These are phyloP conservation scores for Keqinozyma sinolaborantium DNA, from an alignment of 1,139 yeast species.

Conservation along the genomic window DNA sequence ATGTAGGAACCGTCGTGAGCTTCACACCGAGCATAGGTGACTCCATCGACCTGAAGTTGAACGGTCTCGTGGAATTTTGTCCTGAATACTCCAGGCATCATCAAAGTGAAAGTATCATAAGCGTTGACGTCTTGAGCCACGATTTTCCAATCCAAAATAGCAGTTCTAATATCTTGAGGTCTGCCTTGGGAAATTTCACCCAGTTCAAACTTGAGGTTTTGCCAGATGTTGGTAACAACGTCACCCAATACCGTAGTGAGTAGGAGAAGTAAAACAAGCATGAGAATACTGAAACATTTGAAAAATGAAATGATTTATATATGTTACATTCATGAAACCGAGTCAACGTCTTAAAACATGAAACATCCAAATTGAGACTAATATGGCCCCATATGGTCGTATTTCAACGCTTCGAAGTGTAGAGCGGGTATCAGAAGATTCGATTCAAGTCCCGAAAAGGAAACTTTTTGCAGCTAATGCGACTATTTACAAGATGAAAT, in stretches of 20 bases:
- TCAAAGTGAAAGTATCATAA: conserved; percentile 10
- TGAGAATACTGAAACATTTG: background rate
- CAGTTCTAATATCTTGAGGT: conserved; percentile 18
- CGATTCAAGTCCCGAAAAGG: background rate
- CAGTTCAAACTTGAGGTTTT: conserved; percentile 7
- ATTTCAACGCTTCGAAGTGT: too few species aligned
- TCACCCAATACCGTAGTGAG: background rate
- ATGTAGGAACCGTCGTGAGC: conserved; percentile 12
- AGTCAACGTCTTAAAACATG: too few species aligned
- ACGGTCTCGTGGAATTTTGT: conserved; percentile 12
- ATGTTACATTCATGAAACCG: too few species aligned
- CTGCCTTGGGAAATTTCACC: conserved; percentile 3
- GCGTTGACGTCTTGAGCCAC: conserved; percentile 5
- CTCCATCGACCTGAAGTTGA: conserved; percentile 7
- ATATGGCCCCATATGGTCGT: too few species aligned
- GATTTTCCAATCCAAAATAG: conserved; percentile 13
- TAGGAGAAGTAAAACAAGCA: background rate
- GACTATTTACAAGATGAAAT: background rate
- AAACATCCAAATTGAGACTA: too few species aligned
- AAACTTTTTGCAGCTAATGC: background rate
- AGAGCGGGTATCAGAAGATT: background rate
- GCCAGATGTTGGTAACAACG: conserved; percentile 7
- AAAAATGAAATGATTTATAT: background rate
- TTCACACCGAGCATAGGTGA: conserved; percentile 11
- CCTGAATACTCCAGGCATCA: conserved; percentile 16